These are phyloP conservation scores for Aegilops umbellulata DNA, from an alignment of 176 grass and related monocot genomes.

Conservation along the genomic window DNA sequence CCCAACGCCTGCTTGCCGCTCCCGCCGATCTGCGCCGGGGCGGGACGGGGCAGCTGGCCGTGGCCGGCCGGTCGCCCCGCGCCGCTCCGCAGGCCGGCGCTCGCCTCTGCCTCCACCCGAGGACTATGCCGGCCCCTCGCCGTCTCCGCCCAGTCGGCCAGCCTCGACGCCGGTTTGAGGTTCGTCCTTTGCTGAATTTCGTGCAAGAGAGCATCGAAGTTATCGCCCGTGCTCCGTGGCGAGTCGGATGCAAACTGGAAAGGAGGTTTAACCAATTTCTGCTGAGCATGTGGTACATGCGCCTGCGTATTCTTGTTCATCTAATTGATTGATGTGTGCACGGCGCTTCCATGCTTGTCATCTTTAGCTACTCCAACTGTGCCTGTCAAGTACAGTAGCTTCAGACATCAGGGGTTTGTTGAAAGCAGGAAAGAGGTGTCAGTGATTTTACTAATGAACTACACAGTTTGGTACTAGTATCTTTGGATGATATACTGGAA, in stretches of 20 bases:
- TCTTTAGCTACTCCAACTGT: background rate
- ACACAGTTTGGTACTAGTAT: background rate
- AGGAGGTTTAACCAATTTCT: background rate
- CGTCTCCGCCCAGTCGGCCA: constrained; percentile 19
- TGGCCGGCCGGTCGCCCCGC: background rate
- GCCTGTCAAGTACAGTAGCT: background rate
- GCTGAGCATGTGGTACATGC: background rate
- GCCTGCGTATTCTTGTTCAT: background rate
- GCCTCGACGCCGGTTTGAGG: constrained; percentile 16
- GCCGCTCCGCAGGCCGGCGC: background rate
- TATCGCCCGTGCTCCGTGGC: background rate
- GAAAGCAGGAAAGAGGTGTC: background rate
- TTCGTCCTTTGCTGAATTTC: background rate
- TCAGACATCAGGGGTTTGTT: background rate
- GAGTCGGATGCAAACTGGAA: background rate
- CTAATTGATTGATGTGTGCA: background rate
- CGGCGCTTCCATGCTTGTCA: background rate
- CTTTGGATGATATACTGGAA: background rate
- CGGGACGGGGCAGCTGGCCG: background rate
- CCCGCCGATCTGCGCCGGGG: constrained; percentile 21
- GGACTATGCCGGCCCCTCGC: constrained; percentile 27
- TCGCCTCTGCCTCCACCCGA: background rate
- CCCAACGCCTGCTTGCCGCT: constrained; percentile 21
- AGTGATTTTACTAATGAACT: background rate
- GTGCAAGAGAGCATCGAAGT: too few species aligned